Conservation (phyloP, 768 basidiomycete species). For the Rickenella mellea region DNA sequence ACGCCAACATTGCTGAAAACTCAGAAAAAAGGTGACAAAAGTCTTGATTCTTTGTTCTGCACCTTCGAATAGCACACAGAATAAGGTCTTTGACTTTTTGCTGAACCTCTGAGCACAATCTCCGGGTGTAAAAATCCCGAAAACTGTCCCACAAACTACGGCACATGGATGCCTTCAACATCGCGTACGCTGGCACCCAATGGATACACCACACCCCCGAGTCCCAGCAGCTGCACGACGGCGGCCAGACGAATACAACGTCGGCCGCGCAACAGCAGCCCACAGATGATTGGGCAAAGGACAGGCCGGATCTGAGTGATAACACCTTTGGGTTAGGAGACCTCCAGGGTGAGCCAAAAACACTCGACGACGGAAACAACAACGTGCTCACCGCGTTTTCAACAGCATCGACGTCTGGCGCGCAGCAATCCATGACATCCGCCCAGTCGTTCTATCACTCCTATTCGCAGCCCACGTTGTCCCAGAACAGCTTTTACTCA, state of each 20-base stretch:
- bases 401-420: constrained; percentile 17
- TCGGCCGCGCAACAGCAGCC: neutral
- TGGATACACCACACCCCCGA: neutral
- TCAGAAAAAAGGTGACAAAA: too few species aligned
- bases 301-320: constrained; percentile 27
- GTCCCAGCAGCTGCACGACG: neutral
- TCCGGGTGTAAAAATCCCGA: too few species aligned
- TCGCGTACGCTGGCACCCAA: neutral
- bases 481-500: constrained; percentile 21
- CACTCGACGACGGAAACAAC: neutral
- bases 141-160: too few species aligned
- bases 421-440: constrained; percentile 18
- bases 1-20: too few species aligned
- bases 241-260: too few species aligned
- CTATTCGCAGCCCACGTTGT: constrained; percentile 21
- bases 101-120: too few species aligned
- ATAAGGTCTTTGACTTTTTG: too few species aligned
- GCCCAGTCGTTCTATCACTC: constrained; percentile 29
- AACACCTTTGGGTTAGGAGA: constrained; percentile 28
- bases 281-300: neutral
- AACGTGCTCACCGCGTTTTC: constrained; percentile 10
- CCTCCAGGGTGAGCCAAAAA: constrained; percentile 28
- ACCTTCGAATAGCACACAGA: too few species aligned
- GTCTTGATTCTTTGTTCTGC: too few species aligned
- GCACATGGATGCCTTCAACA: constrained; percentile 1